Evolutionary conservation across 805 yeast genomes (phyloP), one percentile per base, ranked within the genome.

Genomic region (Wickerhamiella bombiphila): DNA sequence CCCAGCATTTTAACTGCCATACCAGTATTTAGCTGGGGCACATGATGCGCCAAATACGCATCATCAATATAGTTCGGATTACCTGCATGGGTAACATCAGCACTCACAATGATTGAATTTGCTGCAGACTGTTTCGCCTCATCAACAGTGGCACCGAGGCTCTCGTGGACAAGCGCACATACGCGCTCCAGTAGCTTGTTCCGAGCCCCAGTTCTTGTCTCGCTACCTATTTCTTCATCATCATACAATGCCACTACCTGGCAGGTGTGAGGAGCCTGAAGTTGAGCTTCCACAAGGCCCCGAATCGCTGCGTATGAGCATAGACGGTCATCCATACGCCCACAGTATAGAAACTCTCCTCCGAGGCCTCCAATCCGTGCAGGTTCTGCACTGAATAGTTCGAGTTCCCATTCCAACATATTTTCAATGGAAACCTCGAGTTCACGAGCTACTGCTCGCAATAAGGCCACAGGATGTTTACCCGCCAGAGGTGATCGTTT

Each of bases 151-250:
- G 42, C 35, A 5, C 29, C 22, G 26, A 71, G 54, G 4, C 60
- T 57, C 1, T 85, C 68, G 22, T 50, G 43, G 18, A 53, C 46
- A 6, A 86, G 68, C 20, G 65, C 60, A 15, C 79, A 64, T 14
- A 70, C 66, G 37, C 70, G 57, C 52, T 79, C 82, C 36, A 79
- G 56, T 35, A 80, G 61, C 7, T 80, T 81, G 44, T 88, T 85
- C 53, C 69, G 69, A 36, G 83, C 83, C 47, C 94, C 93, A 49
- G 75, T 82, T 57, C 85, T 68, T 6, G 80, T 65, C 33, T 72
- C 66, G 8, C 85, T 75, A 6, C 93, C 93, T 40, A 81, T 69
- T 59, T 81, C 94, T 58, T 81, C 94, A 52, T 80, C 72, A 49
- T 80, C 91, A 49, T 70, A 78, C 46, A 79, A 61, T 3, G 77